Conservation (phyloP, 768 basidiomycete genomes). For the Tricholoma furcatifolium region DNA sequence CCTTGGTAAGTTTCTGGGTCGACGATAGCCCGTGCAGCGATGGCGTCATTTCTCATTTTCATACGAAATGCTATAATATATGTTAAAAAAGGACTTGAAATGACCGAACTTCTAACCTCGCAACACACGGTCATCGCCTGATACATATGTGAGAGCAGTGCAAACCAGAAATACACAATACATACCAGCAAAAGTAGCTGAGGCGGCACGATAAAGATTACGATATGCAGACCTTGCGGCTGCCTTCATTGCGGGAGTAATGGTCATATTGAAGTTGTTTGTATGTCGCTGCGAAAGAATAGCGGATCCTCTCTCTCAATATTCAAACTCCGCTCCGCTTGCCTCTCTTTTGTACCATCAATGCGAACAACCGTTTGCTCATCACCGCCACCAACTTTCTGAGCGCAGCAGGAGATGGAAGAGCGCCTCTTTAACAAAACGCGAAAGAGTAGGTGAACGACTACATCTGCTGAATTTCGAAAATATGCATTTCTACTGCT, state of each 20-base stretch:
- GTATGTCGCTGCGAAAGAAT: too few relatives aligned
- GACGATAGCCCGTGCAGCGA: constrained; percentile 37
- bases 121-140: constrained; percentile 59
- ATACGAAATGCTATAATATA: constrained; percentile 58
- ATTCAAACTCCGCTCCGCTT: not conserved
- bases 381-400: too few relatives aligned
- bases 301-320: too few relatives aligned
- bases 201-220: constrained; percentile 63
- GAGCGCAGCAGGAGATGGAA: too few relatives aligned
- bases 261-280: constrained; percentile 38
- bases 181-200: constrained; percentile 64
- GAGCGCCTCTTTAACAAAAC: too few relatives aligned
- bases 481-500: too few relatives aligned
- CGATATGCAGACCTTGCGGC: constrained; percentile 77
- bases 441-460: too few relatives aligned
- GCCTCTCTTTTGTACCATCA: too few relatives aligned
- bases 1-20: constrained; percentile 51
- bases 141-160: not conserved
- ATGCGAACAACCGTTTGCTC: too few relatives aligned
- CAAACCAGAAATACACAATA: too few relatives aligned
- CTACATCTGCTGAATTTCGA: too few relatives aligned
- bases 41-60: constrained; percentile 65
- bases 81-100: not conserved
- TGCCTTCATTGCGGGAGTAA: constrained; percentile 56
- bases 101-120: constrained; percentile 37